Percentiles rank a stretch among this genome's conserved stretches.
Conservation (phyloP, 2,329 filamentous ascomycete species). For the Pyrenophora tritici-repentis region DNA sequence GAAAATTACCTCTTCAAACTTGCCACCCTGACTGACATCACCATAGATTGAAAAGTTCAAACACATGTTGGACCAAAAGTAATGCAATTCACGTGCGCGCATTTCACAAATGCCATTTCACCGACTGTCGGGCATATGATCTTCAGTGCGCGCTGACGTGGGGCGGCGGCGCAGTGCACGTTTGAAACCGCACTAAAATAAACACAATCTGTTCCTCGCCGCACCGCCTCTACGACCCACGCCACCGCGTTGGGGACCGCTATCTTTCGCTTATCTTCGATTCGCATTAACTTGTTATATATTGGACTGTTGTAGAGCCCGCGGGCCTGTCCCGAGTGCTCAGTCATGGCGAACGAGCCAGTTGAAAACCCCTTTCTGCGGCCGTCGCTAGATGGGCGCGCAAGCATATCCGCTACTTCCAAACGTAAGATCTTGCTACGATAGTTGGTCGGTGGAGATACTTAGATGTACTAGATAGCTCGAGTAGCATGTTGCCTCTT, state of each 20-base stretch:
- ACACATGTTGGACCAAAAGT: conserved; percentile 51
- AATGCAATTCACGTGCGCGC: conserved; percentile 1
- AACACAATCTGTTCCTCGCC: background rate
- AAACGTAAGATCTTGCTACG: conserved; percentile 1
- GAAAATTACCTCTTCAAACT: conserved; percentile 7
- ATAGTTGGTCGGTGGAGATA: background rate
- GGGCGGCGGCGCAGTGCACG: conserved; percentile 1
- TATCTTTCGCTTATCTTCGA: conserved; percentile 2
- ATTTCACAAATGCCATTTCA: background rate
- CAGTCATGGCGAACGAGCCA: conserved; percentile 4
- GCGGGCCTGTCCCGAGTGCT: background rate
- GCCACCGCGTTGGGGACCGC: background rate
- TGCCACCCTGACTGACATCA: conserved; percentile 13
- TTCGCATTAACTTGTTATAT: background rate
- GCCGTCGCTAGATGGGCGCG: conserved; percentile 1
- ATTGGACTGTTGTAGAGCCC: background rate
- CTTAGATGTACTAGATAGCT: conserved; percentile 6
- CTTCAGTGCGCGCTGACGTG: background rate
- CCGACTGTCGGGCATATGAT: too few relatives aligned
- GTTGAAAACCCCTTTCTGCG: conserved; percentile 12
- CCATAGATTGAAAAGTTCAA: conserved; percentile 59
- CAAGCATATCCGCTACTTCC: conserved; percentile 1
- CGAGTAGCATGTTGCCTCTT: conserved; percentile 9
- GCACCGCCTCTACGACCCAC: conserved; percentile 4
- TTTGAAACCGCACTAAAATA: conserved; percentile 8